Base-by-base conservation (phyloP, 345 rosid species). In the Hibiscus trionum region DNA sequence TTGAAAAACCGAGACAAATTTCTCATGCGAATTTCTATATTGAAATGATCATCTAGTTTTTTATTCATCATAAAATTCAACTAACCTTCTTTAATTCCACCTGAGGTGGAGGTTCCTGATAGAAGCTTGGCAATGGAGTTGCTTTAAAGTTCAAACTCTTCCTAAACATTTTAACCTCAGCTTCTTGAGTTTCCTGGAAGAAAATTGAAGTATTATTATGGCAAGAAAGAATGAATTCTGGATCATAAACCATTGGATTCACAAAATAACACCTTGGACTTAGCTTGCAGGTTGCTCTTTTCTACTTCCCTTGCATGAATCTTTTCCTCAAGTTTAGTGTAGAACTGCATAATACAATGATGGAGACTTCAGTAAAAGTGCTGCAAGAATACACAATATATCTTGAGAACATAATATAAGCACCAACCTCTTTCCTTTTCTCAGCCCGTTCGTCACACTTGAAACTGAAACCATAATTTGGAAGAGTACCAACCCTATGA, bases 371-470 rank as follows among this genome's bases (percentile, higher is more conserved):
- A 27, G 44, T 26, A 42, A 53, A 26, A 17, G 24, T 65, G 46
- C 31, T 37, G 62, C 4, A 27, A 49, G 69, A 61, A 39, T 19
- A 70, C 60, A 42, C 47, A 61, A 70, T 53, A 71, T 49, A 61
- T 55, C 66, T n/a, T 15, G 5, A 77, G 57, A 69, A 61, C 39
- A 56, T 60, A 82, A 66, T 8, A 50, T 5, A 76, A 66, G 57
- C 64, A 66, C 86, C 11, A 72, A 95, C 99, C 98, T 96, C 99
- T 84, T 72, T 93, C 74, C 99, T 86, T 86, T 89, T 96, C 77
- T 96, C 99, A 78, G 99, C 99, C 55, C 99, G 89, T 81, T 91
- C 96, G 78, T 88, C 93, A 78, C 99, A 96, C 85, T 78, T 89
- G 73, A 96, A 96, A 79, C 96, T 93, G 87, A 96, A 96, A 37